Base-by-base conservation (phyloP, 306 rosid genomes). In the Pterocarpus santalinus region DNA sequence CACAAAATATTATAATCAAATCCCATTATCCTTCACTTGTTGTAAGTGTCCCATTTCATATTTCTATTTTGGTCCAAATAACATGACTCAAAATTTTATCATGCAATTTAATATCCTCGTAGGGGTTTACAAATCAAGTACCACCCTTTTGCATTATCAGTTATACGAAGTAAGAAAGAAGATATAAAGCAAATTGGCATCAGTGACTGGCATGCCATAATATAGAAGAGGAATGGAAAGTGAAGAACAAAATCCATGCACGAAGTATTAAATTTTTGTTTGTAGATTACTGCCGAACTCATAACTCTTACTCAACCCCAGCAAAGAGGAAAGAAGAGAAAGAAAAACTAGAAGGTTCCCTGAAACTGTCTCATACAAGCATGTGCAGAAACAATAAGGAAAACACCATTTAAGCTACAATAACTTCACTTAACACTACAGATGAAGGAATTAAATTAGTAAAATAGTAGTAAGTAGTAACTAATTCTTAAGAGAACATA, bases 401-500 rank as follows among this genome's bases (percentile, higher is more conserved):
- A 44, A 76, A 30, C 60, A 65, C 41, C 51, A 62, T 39, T 73
- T 28, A 76, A 79, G 76, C 53, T 71, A 75, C 73, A 70, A 68
- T 57, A 69, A 14, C 4, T 77, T 32, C 77, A 81, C 60, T 39
- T 80, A 28, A 49, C 35, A 80, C 79, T 73, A 52, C 68, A 82
- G 73, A 72, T 44, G 74, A 39, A 64, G 73, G 82, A 38, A 41
- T 30, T 72, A 73, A 82, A 76, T 56, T 35, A 57, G 68, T 22
- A 58, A 28, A 2, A 17, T 16, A 16, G 28, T n/a, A 5, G 6
- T 5, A 43, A 10, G 10, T 34, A 38, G 8, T 38, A 5, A 75
- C 85, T 83, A 85, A 67, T 85, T 69, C 75, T 60, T 62, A 11
- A 11, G 2, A 79, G 15, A 36, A 36, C 12, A 51, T 15, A 63